Evolutionary conservation across 1,284 basidiomycete species (phyloP), one percentile per base, ranked within the genome.

Genomic region (Singerocomus rubriflavus): DNA sequence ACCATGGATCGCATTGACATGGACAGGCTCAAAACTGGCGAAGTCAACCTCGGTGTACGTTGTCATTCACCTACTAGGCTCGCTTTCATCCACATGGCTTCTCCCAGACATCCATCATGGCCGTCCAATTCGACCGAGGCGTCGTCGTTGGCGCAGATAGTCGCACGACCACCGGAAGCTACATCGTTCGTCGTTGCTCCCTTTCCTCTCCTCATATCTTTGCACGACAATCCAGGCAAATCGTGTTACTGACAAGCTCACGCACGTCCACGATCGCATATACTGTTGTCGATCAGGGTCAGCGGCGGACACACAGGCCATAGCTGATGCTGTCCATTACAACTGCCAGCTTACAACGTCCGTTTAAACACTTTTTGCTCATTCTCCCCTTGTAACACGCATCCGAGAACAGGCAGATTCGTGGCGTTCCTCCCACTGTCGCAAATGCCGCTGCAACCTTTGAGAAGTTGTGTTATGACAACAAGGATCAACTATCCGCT

Each of bases 211-310:
- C 46, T 50, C 8, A 52, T 29, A 6, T 29, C 13, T 16, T 26
- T 29, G 7, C 46, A 45, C 45, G 44, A 38, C 39, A 29, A 48
- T 44, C 11, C 52, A 93, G 89, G 95, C 95, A 45, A 99, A 99
- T 71, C 88, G 96, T 70, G 97, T 99, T 30, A 99, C 96, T 21
- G 96, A 99, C 81, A 99, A 99, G 74, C 81, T 99, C 53, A 99
- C 96, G 4, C 86, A 94, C 70, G 81, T 99, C 59, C 93, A 98
- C 69, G 97, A 99, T 73, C 92, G 94, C 57, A 91, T 98, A 73
- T 99, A 99, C 76, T 99, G 96, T 73, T 99, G 96, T 81, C 89
- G 96, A 56, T 97, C 93, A 46, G 96, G 96, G 45, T 98, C 94
- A 50, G 95, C 97, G 43, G 97, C 96, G 38, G 96, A 99, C 71